A percentile compares a stretch with the other conserved stretches of the same genome.
Conservation (phyloP, 2,329 filamentous ascomycete species). For the Pseudogymnoascus sp. region DNA sequence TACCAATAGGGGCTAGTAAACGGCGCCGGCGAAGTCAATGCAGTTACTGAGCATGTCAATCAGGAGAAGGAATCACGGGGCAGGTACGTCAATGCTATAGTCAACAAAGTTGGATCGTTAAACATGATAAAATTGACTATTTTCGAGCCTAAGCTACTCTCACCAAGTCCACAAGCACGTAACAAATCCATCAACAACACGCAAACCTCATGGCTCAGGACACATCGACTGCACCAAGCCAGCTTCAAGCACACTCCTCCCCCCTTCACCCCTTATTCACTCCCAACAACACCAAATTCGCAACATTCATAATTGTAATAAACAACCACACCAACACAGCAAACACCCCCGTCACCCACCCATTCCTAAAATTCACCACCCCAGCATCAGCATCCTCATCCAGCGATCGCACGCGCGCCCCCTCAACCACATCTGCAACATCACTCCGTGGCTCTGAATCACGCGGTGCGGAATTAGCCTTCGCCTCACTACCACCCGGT, state of each 20-base stretch:
- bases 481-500: not conserved
- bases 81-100: not conserved
- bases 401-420: slow-evolving; percentile 15
- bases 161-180: not conserved
- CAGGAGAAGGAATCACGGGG: not conserved
- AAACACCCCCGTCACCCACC: slow-evolving; percentile 52
- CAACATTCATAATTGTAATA: slow-evolving; percentile 72
- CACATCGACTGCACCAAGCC: not conserved
- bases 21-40: not conserved
- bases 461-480: not conserved
- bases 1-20: not conserved
- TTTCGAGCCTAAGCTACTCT: not conserved
- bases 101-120: slow-evolving; percentile 20
- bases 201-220: not conserved
- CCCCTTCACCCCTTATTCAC: slow-evolving; percentile 16
- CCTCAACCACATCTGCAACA: not conserved
- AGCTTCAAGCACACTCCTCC: not conserved
- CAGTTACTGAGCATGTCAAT: not conserved
- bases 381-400: slow-evolving; percentile 22
- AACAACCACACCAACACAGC: slow-evolving; percentile 61
- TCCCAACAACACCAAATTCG: slow-evolving; percentile 61
- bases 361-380: slow-evolving; percentile 56
- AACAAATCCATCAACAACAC: not conserved
- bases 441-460: not conserved
- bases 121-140: not conserved